Percentiles rank a stretch among this genome's conserved stretches.
These are phyloP conservation scores for Euphorbia tirucalli DNA, from an alignment of 345 rosid species.

Conservation along the genomic window DNA sequence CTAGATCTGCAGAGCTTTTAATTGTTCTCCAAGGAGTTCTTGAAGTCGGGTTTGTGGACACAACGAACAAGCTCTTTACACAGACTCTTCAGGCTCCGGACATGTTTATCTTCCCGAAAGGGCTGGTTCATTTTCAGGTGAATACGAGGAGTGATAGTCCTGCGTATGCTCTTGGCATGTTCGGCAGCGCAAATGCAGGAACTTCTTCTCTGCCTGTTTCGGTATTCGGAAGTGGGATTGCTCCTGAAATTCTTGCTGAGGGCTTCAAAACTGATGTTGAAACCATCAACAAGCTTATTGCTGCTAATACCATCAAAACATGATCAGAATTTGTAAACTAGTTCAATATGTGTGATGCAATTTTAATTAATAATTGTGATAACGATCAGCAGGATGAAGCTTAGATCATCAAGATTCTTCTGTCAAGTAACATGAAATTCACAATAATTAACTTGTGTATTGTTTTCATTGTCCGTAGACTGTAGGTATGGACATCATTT, in stretches of 20 bases:
- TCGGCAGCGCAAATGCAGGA: constrained; percentile 37
- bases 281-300: constrained; percentile 21
- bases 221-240: constrained; percentile 32
- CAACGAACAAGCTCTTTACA: constrained; percentile 36
- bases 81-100: constrained; percentile 33
- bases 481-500: background rate
- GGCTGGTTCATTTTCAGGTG: constrained; percentile 37
- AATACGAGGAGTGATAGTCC: constrained; percentile 9
- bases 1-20: constrained; percentile 34
- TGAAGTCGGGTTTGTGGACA: constrained; percentile 43
- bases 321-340: background rate
- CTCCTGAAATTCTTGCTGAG: constrained; percentile 33
- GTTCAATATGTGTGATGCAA: background rate
- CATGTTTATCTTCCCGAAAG: constrained; percentile 40
- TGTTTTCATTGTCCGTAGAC: background rate
- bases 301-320: background rate
- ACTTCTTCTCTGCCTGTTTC: constrained; percentile 26
- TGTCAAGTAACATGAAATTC: background rate
- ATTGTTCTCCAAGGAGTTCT: constrained; percentile 26
- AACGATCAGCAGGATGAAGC: background rate
- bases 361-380: background rate
- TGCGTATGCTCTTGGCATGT: constrained; percentile 27
- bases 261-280: constrained; percentile 35
- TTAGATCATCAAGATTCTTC: background rate
- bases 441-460: background rate